Base-by-base conservation (phyloP, 768 basidiomycete species). In the Trametes coccinea region DNA sequence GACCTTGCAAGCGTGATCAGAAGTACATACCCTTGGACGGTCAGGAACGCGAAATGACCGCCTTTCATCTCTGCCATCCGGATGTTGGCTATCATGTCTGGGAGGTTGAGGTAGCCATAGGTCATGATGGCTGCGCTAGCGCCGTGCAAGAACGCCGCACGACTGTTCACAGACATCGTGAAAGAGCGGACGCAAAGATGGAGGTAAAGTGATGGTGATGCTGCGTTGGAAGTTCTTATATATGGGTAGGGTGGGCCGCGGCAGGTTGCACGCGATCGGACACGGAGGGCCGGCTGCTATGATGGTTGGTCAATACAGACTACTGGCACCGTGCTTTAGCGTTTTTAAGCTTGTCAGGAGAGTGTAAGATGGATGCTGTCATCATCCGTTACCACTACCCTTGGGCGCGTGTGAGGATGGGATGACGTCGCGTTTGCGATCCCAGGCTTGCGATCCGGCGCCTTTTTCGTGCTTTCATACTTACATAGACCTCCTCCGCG, bases 21-120 rank as follows among this genome's bases (percentile, higher is more conserved):
- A 16, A 30, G 22, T 22, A 69, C 80, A 17, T 62, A 86, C 90
- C 89, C 89, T 73, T 90, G 85, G 65, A 92, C 89, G 0, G 92
- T 94, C 56, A 93, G 75, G 69, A 83, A 93, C 70, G 88, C 87
- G 49, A 80, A 81, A 65, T 85, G 84, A 0, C 90, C 90, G 2
- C 88, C 88, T 64, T 80, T 82, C 66, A 83, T 84, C 2, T 65
- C 57, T 1, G 61, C 58, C 43, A 86, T 79, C 63, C 72, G 75
- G 1, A 60, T 58, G 54, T 66, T 64, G 31, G 64, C 61, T 4
- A 70, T 60, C 13, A 69, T 40, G 11, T 64, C 41, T 22, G 64
- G 34, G 14, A 76, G 33, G 17, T 61, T 50, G 40, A 66, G 31
- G 67, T 70, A 79, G 0, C 77, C 79, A 62, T 75, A 78, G 2